Base-by-base conservation (phyloP, 2,329 filamentous ascomycete species). In the Cadophora malorum region DNA sequence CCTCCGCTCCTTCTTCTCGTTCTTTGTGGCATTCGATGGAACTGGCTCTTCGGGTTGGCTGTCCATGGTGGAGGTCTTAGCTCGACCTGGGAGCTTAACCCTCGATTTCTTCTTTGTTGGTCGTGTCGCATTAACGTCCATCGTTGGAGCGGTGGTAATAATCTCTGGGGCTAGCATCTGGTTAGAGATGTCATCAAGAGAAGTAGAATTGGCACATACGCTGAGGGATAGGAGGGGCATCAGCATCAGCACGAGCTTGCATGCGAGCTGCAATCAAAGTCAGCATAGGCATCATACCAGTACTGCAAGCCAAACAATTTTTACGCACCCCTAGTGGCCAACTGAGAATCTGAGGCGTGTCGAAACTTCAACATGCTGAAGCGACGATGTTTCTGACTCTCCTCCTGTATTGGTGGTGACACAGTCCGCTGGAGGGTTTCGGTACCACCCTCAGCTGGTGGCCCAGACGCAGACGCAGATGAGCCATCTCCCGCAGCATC, bases 291-390 rank as follows among this genome's bases (percentile, higher is more conserved):
- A 21, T 31, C 4, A 33, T 45, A 65, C 7, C 49, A 35, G 33
- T 33, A n/a, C 21, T 14, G 23, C 47, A 25, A 49, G 31, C 23
- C 19, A 47, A 64, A 64, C 41, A 64, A 19, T 28, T 67, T 60
- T 16, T 5, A 63, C 67, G 10, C 56, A 73, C 71, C 71, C 53
- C 88, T 87, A 35, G 89, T 83, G 12, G 93, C 93, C 69, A 98
- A 82, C 79, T 97, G 94, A 62, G 94, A 91, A 81, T 98, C 95
- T 9, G 94, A 97, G 70, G 93, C 94, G 85, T 97, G 94, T 76
- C 94, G 91, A 79, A 96, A 94, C 76, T 91, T 90, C 81, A 97
- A 83, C 79, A 97, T 83, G 19, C 86, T 89, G 77, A 90, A 90
- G 69, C 88, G 86, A 68, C 84, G 85, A 73, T 88, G 84, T 74